Evolutionary conservation across 306 rosid genomes (phyloP).

Genomic region (Senna siamea): DNA sequence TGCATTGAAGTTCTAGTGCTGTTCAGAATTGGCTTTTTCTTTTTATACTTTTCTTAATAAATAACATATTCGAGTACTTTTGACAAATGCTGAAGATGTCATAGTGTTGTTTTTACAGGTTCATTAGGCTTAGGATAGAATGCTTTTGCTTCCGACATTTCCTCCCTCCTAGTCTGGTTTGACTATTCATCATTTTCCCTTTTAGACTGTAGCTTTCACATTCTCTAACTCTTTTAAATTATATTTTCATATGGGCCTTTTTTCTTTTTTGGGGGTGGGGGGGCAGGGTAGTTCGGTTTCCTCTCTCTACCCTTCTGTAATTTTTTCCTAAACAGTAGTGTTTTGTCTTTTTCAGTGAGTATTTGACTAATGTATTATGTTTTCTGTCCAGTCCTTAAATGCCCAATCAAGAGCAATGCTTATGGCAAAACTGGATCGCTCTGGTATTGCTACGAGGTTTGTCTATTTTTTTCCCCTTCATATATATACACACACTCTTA

Average conservation of each 20-base stretch:
- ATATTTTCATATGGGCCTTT: too few species aligned
- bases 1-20: too few species aligned
- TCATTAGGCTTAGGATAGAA: slow-evolving; percentile 18
- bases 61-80: too few species aligned
- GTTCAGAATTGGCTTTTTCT: too few species aligned
- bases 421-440: slow-evolving; percentile 94
- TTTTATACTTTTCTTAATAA: too few species aligned
- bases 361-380: slow-evolving; percentile 26
- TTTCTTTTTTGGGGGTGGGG: too few species aligned
- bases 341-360: neutral
- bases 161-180: neutral
- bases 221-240: too few species aligned
- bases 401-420: slow-evolving; percentile 97
- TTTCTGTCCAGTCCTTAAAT: slow-evolving; percentile 72
- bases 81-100: too few species aligned
- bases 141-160: neutral
- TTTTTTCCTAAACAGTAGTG: neutral
- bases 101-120: too few species aligned
- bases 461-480: slow-evolving; percentile 23
- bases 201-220: neutral
- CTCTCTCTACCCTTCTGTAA: too few species aligned
- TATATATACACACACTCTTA: neutral
- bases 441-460: slow-evolving; percentile 94
- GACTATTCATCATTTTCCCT: too few species aligned
- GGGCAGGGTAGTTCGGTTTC: neutral